These are phyloP conservation scores for Scheffersomyces ergatensis DNA, from an alignment of 805 yeast genomes.

Conservation along the genomic window DNA sequence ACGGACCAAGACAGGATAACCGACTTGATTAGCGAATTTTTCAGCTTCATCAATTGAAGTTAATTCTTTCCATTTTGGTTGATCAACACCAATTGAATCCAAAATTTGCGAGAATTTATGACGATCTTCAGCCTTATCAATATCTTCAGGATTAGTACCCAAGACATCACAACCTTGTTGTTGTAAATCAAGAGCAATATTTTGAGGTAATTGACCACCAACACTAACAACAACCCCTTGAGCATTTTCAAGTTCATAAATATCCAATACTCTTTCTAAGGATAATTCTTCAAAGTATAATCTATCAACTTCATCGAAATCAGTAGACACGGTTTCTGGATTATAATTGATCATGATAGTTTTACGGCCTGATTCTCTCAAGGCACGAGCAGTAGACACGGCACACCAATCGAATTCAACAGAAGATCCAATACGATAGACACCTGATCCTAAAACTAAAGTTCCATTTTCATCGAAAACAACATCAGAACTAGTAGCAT, in stretches of 20 bases:
- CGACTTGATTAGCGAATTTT: slow-evolving; percentile 78
- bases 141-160: slow-evolving; percentile 93
- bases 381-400: slow-evolving; percentile 91
- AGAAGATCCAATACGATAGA: slow-evolving; percentile 96
- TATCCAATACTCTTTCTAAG: slow-evolving; percentile 95
- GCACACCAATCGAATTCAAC: slow-evolving; percentile 99
- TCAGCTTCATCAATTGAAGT: slow-evolving; percentile 84
- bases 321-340: slow-evolving; percentile 98
- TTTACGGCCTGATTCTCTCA: slow-evolving; percentile 81
- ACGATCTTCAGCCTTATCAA: slow-evolving; percentile 97
- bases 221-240: slow-evolving; percentile 92
- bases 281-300: slow-evolving; percentile 94
- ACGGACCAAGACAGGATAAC: slow-evolving; percentile 94
- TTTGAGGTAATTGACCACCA: slow-evolving; percentile 98
- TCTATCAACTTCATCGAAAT: slow-evolving; percentile 97
- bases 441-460: slow-evolving; percentile 97
- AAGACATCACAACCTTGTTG: slow-evolving; percentile 80
- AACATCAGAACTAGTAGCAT: slow-evolving; percentile 83
- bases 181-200: slow-evolving; percentile 86
- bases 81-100: slow-evolving; percentile 91
- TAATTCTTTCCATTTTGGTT: slow-evolving; percentile 97
- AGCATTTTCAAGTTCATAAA: slow-evolving; percentile 87
- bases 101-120: slow-evolving; percentile 94
- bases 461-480: slow-evolving; percentile 87
- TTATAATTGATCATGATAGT: slow-evolving; percentile 97